phyloP scores from a whole-genome alignment of 495 filamentous ascomycete species.

The Evernia prunastri region DNA sequence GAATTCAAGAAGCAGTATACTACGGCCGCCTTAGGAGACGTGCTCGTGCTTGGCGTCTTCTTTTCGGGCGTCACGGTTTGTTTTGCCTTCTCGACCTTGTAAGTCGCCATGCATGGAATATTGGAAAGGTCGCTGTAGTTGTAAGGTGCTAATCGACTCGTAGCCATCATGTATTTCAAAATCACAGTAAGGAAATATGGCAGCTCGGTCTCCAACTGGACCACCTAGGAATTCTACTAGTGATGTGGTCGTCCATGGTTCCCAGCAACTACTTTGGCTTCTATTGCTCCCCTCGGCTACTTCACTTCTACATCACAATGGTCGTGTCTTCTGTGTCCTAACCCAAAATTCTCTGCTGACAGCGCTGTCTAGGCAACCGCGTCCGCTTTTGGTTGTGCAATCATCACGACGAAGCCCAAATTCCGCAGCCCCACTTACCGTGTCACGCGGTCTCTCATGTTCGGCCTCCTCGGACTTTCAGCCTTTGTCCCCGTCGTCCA shows the following conservation, averaged over 20 bases:
- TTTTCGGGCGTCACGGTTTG: slow-evolving; percentile 44
- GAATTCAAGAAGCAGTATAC: slow-evolving; percentile 30
- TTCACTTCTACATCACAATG: slow-evolving; percentile 32
- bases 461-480: slow-evolving; percentile 36
- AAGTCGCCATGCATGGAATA: not conserved
- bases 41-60: slow-evolving; percentile 38
- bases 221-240: slow-evolving; percentile 44
- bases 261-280: slow-evolving; percentile 46
- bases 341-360: slow-evolving; percentile 11
- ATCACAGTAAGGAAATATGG: slow-evolving; percentile 37
- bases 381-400: slow-evolving; percentile 27
- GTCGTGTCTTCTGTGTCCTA: slow-evolving; percentile 12
- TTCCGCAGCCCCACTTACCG: slow-evolving; percentile 36
- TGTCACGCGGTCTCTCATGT: slow-evolving; percentile 30
- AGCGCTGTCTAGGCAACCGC: slow-evolving; percentile 22
- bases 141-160: not conserved
- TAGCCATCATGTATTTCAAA: slow-evolving; percentile 23
- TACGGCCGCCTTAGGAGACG: slow-evolving; percentile 32
- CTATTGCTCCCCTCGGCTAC: slow-evolving; percentile 30
- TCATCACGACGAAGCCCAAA: slow-evolving; percentile 33
- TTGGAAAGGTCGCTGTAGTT: too few relatives aligned
- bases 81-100: slow-evolving; percentile 44
- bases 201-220: slow-evolving; percentile 39
- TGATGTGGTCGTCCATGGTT: slow-evolving; percentile 47
- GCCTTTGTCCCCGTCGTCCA: slow-evolving; percentile 39